Base-by-base conservation (phyloP, 345 rosid genomes). In the Boechera retrofracta region DNA sequence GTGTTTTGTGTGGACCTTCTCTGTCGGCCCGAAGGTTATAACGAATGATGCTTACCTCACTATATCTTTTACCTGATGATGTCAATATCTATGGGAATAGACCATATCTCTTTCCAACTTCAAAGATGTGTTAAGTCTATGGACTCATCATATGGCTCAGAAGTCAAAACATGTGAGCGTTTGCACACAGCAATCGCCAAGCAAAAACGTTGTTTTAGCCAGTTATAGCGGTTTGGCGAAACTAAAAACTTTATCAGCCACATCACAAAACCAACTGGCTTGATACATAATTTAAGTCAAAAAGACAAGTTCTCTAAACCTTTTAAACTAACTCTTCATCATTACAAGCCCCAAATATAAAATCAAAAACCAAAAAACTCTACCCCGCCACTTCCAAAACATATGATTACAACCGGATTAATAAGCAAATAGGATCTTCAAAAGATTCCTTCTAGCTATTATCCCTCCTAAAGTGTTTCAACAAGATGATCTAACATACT, bases 301-400 rank as follows among this genome's bases (percentile, higher is more conserved):
- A 41, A 69, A 33, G 48, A 32, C 18, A 62, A 62, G 32, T 76
- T 69, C 12, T 77, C 42, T 55, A 77, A 54, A 61, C 75, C 71
- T 70, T 70, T 77, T 54, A 44, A 71, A 71, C 69, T 69, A 73
- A 79, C 82, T 73, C 57, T 60, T 67, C 64, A 67, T 66, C 69
- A 73, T 73, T 64, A 71, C 61, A 71, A 77, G 64, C 29, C 44
- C 42, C 38, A 35, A 56, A 31, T 6, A 3, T 29, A 29, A 13
- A 55, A 26, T 44, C 10, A 16, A 18, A 10, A 21, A 15, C 52
- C 9, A 8, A 53, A 54, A 64, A 55, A 64, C 61, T 64, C 72
- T 47, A 64, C 76, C 81, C 76, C 62, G 41, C 76, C 81, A 71
- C 72, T 72, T 78, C 39, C 12, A 26, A 66, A 52, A 42, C 65